Conservation (phyloP, 345 rosid genomes). For the Boechera stricta region DNA sequence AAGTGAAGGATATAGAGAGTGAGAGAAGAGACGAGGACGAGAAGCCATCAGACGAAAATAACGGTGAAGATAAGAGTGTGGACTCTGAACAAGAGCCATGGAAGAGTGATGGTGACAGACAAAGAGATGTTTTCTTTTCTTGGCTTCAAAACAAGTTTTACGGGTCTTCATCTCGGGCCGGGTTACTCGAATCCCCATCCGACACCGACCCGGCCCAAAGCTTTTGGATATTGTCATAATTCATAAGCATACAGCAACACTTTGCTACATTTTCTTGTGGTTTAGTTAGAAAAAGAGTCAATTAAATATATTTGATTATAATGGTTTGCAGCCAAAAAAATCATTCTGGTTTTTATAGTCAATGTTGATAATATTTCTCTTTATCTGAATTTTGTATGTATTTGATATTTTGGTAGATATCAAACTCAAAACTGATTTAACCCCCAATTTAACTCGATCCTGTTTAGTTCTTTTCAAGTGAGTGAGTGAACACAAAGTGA, state of each 20-base stretch:
- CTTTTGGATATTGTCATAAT: too few species aligned
- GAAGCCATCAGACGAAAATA: slow-evolving; percentile 42
- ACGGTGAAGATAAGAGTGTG: slow-evolving; percentile 36
- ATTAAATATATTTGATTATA: background rate
- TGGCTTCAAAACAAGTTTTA: slow-evolving; percentile 16
- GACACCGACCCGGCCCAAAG: slow-evolving; percentile 11
- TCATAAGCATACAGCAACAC: too few species aligned
- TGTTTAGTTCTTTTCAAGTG: background rate
- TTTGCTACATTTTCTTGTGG: background rate
- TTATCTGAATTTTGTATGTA: background rate
- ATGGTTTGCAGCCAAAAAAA: background rate
- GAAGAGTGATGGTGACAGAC: slow-evolving; percentile 23
- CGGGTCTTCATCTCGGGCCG: slow-evolving; percentile 25
- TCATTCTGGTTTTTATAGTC: background rate
- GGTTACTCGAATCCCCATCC: background rate
- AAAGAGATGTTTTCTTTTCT: slow-evolving; percentile 30
- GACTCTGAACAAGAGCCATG: slow-evolving; percentile 46
- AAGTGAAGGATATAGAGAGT: slow-evolving; percentile 18
- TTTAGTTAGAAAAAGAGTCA: background rate
- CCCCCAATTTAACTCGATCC: background rate
- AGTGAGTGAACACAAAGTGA: background rate
- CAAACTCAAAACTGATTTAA: background rate
- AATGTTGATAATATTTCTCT: background rate
- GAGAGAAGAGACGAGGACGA: slow-evolving; percentile 39
- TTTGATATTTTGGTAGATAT: slow-evolving; percentile 2